A percentile compares a stretch with the other conserved stretches of the same genome.
These are phyloP conservation scores for Botrytis galanthina DNA, from an alignment of 2,329 filamentous ascomycete genomes.

Conservation along the genomic window DNA sequence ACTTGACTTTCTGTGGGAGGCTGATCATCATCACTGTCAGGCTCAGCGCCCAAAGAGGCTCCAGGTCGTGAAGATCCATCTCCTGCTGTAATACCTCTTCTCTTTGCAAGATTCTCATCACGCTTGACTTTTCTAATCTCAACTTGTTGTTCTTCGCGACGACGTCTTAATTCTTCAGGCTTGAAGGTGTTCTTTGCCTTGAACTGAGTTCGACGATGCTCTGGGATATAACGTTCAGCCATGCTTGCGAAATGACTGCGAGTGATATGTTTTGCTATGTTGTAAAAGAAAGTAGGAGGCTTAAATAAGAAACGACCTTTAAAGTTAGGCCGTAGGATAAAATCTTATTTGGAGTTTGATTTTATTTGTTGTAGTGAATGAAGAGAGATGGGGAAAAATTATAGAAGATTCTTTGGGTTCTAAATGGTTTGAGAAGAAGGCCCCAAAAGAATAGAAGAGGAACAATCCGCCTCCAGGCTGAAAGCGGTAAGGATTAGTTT, in stretches of 20 bases:
- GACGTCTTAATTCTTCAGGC: slow-evolving; percentile 96
- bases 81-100: slow-evolving; percentile 85
- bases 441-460: slow-evolving; percentile 14
- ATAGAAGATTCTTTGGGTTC: slow-evolving; percentile 20
- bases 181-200: slow-evolving; percentile 99
- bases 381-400: slow-evolving; percentile 17
- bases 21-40: slow-evolving; percentile 97
- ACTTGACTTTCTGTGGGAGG: slow-evolving; percentile 96
- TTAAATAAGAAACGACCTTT: slow-evolving; percentile 11
- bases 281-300: slow-evolving; percentile 9
- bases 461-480: slow-evolving; percentile 12
- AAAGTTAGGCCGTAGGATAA: slow-evolving; percentile 24
- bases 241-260: slow-evolving; percentile 49
- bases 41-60: slow-evolving; percentile 79
- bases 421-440: slow-evolving; percentile 17
- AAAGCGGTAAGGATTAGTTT: slow-evolving; percentile 8
- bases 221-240: slow-evolving; percentile 98
- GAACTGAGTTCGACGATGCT: slow-evolving; percentile 98
- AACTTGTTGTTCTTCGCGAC: slow-evolving; percentile 98
- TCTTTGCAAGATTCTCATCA: slow-evolving; percentile 98
- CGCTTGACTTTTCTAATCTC: slow-evolving; percentile 98
- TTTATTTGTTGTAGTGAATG: slow-evolving; percentile 12
- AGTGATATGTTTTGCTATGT: slow-evolving; percentile 17
- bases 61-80: slow-evolving; percentile 69
- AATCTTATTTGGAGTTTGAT: slow-evolving; percentile 10